A percentile compares a stretch with the other conserved stretches of the same genome.
These are phyloP conservation scores for Dispira parvispora DNA, from an alignment of 192 early-diverging fungal species.

Conservation along the genomic window DNA sequence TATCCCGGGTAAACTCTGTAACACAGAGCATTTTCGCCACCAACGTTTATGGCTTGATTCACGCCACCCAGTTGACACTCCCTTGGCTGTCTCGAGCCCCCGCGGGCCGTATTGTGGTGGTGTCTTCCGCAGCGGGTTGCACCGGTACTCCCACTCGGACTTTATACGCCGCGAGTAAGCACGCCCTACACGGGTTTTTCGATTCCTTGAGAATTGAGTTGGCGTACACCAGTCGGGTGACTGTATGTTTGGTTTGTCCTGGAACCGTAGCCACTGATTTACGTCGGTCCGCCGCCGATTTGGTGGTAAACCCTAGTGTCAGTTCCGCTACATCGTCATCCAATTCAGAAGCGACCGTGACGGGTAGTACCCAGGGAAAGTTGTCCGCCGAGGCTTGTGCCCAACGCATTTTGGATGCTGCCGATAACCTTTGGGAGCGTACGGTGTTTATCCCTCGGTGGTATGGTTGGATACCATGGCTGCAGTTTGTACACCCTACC, in stretches of 20 bases:
- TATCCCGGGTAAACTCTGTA: not conserved
- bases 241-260: constrained; percentile 52
- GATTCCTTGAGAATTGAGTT: constrained; percentile 64
- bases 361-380: constrained; percentile 38
- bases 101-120: constrained; percentile 32
- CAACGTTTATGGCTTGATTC: constrained; percentile 7
- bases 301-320: not conserved
- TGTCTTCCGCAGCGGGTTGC: constrained; percentile 58
- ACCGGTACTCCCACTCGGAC: constrained; percentile 58
- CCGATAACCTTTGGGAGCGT: constrained; percentile 7
- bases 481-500: not conserved
- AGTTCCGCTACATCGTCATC: constrained; percentile 11
- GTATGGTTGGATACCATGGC: not conserved
- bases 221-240: constrained; percentile 21
- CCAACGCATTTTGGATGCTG: constrained; percentile 40
- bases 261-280: constrained; percentile 63
- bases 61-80: not conserved
- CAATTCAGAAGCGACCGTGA: not conserved
- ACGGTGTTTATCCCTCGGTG: not conserved
- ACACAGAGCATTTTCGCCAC: constrained; percentile 16
- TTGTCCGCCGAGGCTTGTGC: constrained; percentile 42
- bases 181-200: constrained; percentile 72
- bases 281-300: constrained; percentile 45
- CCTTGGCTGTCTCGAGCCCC: not conserved
- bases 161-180: constrained; percentile 64